Base-by-base conservation (phyloP, 495 filamentous ascomycete genomes). In the Melanomma pulvis-pyrius region DNA sequence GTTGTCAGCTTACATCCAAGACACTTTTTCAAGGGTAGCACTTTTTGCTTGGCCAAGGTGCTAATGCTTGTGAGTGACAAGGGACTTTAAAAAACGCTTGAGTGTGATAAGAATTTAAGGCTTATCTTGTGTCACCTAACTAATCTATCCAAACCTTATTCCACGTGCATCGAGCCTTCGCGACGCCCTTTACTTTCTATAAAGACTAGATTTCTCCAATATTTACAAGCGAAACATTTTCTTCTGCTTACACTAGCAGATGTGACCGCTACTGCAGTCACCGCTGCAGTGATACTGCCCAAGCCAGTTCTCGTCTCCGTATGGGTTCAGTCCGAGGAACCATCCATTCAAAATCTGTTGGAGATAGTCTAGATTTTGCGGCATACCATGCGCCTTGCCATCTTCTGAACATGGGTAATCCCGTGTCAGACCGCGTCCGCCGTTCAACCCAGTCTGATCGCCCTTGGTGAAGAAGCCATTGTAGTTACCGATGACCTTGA, bases 51-150 rank as follows among this genome's bases (percentile, higher is more conserved):
- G n/a, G n/a, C n/a, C n/a, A n/a, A n/a, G n/a, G n/a, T n/a, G n/a
- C n/a, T n/a, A n/a, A n/a, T n/a, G n/a, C n/a, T n/a, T n/a, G n/a
- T n/a, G n/a, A n/a, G n/a, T n/a, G n/a, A n/a, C n/a, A n/a, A n/a
- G n/a, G n/a, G n/a, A n/a, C n/a, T n/a, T n/a, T n/a, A n/a, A 47
- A 49, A 25, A 17, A 57, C 21, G 53, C 28, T 57, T 57, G 2
- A 57, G 24, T 22, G 21, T 9, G 22, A 57, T 25, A 39, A 57
- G 30, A 36, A 11, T 55, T 13, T 34, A 32, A 39, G 48, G 44
- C 58, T 61, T 61, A 61, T 61, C 58, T 61, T 61, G 58, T 61
- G 28, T 36, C 58, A 61, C 58, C 58, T 61, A 29, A 44, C 30
- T 32, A n/a, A 50, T 50, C n/a, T n/a, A 19, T 25, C 48, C 17